phyloP scores from a whole-genome alignment of 352 stramenopile genomes.

The Globisporangium iwayamae region DNA sequence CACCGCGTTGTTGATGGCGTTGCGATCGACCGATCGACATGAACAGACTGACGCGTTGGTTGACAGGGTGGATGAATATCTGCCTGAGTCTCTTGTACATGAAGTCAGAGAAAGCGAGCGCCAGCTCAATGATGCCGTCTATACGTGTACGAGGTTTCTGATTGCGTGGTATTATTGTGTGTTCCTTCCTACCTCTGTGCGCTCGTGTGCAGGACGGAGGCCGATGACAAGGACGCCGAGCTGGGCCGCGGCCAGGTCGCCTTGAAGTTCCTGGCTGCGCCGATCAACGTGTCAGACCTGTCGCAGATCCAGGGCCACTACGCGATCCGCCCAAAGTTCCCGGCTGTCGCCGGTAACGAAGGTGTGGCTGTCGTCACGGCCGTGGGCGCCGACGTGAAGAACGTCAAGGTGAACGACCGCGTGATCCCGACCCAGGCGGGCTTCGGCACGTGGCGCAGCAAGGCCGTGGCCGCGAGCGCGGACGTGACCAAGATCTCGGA shows the following conservation, averaged over 20 bases:
- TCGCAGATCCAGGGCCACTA: slow-evolving; percentile 87
- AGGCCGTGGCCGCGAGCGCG: slow-evolving; percentile 54
- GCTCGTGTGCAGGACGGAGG: slow-evolving; percentile 39
- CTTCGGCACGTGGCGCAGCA: slow-evolving; percentile 79
- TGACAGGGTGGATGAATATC: background rate
- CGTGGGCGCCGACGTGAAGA: slow-evolving; percentile 73
- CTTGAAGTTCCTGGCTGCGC: slow-evolving; percentile 86
- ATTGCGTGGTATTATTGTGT: too few species aligned
- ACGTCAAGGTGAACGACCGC: slow-evolving; percentile 84
- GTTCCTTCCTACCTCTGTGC: too few species aligned
- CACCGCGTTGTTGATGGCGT: background rate
- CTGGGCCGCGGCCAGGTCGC: slow-evolving; percentile 62
- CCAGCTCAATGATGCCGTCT: too few species aligned
- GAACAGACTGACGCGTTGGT: too few species aligned
- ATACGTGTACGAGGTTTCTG: too few species aligned
- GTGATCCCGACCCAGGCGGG: slow-evolving; percentile 70
- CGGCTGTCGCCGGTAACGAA: slow-evolving; percentile 82
- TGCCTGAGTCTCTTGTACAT: too few species aligned
- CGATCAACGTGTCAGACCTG: slow-evolving; percentile 87
- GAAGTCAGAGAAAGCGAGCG: too few species aligned
- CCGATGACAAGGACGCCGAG: slow-evolving; percentile 54
- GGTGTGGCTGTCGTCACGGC: slow-evolving; percentile 83
- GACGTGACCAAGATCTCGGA: slow-evolving; percentile 75
- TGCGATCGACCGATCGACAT: background rate
- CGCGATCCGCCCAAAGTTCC: slow-evolving; percentile 70